Base-by-base conservation (phyloP, 306 rosid genomes). In the Fragaria nilgerrensis region DNA sequence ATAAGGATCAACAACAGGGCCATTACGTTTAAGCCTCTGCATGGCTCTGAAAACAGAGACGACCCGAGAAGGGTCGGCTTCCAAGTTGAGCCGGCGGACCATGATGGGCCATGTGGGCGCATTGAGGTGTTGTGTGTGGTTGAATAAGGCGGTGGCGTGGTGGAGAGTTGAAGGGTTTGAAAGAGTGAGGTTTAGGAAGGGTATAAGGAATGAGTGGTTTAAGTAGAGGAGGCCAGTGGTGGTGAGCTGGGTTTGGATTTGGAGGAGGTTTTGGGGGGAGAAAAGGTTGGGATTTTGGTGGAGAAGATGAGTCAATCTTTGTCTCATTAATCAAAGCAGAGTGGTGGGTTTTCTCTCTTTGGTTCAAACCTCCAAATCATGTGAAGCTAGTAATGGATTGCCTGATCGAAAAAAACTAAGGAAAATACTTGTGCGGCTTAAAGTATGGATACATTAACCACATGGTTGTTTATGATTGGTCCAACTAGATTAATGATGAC, bases 181-280 rank as follows among this genome's bases (percentile, higher is more conserved):
- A 15, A 77, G 76, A 14, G 75, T 23, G 62, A 69, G 70, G 45
- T 29, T 55, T 34, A 78, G 63, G 81, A 78, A 69, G 19, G 76
- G 62, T 66, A n/a, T 44, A n/a, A 78, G 61, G 59, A 22, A 77
- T 43, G 77, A 70, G 5, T 65, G 72, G 64, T 61, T 17, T 10
- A 76, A 52, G 80, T 52, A 47, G 72, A 78, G 22, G 55, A 78
- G 77, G 55, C 76, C 81, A 2, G 81, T 70, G 65, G 72, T 78
- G 52, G 77, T 78, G 66, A 78, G 81, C 81, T 78, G 77, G 69
- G 55, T 59, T 71, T 78, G 77, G 77, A 78, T 59, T 71, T 78
- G 81, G 12, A 70, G 77, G 72, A 78, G 72, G 65, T 55, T 66
- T 22, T 53, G 74, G 68, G 20, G 37, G 45, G 77, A 61, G 70